Conservation (phyloP, 345 rosid species). For the Moricandia moricandioides region DNA sequence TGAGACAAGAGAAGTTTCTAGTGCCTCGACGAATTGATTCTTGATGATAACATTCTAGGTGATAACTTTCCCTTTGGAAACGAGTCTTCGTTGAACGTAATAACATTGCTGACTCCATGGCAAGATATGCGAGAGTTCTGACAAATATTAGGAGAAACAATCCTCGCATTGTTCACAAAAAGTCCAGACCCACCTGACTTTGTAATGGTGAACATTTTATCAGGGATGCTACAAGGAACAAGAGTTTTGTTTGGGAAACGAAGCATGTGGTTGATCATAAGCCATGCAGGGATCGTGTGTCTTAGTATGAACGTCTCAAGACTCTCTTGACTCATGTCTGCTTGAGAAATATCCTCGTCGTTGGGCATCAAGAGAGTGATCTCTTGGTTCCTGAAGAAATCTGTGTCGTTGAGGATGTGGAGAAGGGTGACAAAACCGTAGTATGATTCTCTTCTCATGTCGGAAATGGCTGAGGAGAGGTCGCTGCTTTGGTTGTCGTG, state of each 20-base stretch:
- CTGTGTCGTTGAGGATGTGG: conserved; percentile 33
- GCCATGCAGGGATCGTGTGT: conserved; percentile 38
- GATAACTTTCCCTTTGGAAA: neutral
- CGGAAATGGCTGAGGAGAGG: conserved; percentile 27
- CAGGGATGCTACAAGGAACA: conserved; percentile 34
- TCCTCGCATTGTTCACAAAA: conserved; percentile 36
- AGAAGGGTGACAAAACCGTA: conserved; percentile 37
- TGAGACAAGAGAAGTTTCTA: neutral
- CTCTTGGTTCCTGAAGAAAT: conserved; percentile 26
- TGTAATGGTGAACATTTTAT: conserved; percentile 35
- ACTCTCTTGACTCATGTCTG: conserved; percentile 21
- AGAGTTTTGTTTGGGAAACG: conserved; percentile 36
- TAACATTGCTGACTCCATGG: conserved; percentile 35
- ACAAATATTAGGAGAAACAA: conserved; percentile 35
- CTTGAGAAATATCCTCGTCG: conserved; percentile 29
- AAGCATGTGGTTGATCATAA: conserved; percentile 41
- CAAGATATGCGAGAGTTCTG: conserved; percentile 38
- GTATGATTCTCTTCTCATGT: conserved; percentile 39
- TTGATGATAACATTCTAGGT: conserved; percentile 18
- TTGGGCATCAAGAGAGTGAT: conserved; percentile 41
- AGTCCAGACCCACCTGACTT: conserved; percentile 35
- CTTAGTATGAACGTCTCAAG: conserved; percentile 31
- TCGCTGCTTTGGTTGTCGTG: conserved; percentile 34
- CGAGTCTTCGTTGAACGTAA: neutral
- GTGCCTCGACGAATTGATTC: conserved; percentile 13